Conservation (phyloP, 2,329 filamentous ascomycete species). For the Sporothrix protearum region DNA sequence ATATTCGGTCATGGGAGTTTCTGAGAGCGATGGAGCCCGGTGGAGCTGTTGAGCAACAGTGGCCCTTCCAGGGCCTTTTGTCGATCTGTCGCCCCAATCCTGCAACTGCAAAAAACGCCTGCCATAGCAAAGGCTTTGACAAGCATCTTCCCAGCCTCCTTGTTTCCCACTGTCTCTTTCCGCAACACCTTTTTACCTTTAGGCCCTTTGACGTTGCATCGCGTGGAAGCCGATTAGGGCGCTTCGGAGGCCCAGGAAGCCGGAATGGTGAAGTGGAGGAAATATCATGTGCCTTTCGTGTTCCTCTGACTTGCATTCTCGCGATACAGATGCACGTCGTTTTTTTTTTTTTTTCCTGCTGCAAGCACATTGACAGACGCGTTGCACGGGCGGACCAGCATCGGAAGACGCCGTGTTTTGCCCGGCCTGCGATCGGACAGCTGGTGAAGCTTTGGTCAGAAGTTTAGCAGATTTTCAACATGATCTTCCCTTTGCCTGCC, state of each 20-base stretch:
- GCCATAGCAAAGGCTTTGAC: not conserved
- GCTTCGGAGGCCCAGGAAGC: slow-evolving; percentile 10
- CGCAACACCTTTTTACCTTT: not conserved
- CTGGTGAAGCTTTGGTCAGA: not conserved
- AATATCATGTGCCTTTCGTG: not conserved
- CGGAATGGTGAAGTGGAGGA: slow-evolving; percentile 1
- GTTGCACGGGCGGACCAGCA: not conserved
- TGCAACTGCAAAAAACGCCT: not conserved
- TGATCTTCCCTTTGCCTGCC: not conserved
- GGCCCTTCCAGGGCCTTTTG: not conserved
- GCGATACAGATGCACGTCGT: not conserved
- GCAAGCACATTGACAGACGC: not conserved
- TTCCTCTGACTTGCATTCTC: not conserved
- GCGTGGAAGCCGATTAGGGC: not conserved
- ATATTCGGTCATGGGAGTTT: not conserved
- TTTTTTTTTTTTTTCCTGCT: not conserved
- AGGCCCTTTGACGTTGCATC: not conserved
- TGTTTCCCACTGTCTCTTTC: not conserved
- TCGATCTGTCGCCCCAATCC: not conserved
- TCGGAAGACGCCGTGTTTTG: slow-evolving; percentile 1
- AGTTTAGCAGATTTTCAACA: not conserved
- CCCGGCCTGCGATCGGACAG: slow-evolving; percentile 1
- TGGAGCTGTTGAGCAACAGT: not conserved
- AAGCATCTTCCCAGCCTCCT: not conserved
- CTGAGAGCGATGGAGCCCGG: not conserved